Evolutionary conservation across 108 stramenopile genomes (phyloP), one percentile per base, ranked within the genome.

Genomic region (Aureococcus anophagefferens): DNA sequence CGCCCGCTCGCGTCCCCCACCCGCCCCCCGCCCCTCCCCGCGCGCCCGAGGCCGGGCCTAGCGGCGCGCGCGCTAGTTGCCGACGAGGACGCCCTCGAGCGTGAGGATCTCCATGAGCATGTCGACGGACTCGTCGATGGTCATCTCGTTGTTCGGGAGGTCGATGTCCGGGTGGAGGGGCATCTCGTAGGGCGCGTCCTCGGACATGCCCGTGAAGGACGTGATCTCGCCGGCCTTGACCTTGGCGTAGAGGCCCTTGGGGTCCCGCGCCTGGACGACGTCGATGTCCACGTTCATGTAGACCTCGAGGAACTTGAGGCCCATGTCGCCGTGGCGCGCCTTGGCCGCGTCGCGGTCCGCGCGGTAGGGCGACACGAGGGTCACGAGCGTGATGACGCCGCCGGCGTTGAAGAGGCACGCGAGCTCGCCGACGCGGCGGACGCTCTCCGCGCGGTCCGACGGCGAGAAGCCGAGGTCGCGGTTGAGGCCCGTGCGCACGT

Each of bases 201-300:
- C n/a, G n/a, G n/a, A n/a, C 29, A 95, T 88, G 7, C 94, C 94
- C 18, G 94, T 95, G 83, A 94, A 92, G 78, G 84, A 81, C 74
- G 89, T 88, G 70, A 95, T 86, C 69, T 92, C 87, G 65, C 94
- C 94, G 32, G 85, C 83, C 65, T 85, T 76, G 25, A 92, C 94
- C 82, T 89, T 79, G 46, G 79, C 76, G 76, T 92, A 94, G 29
- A 94, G 75, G 64, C 89, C 89, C 78, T 95, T 95, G 29, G 92
- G 91, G 75, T 95, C 93, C 14, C 94, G 80, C 67, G 79, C 59
- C 71, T 92, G 88, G 68, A 90, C 92, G 0, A 83, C 86, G 30
- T 82, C 74, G 14, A 95, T 68, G 62, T 82, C 82, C 44, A 92
- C 92, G 64, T 89, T 77, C 63, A 92, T 89, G 76, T 89, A 88